A percentile compares a stretch with the other conserved stretches of the same genome.
These are phyloP conservation scores for Wickerhamomyces pijperi DNA, from an alignment of 805 yeast species.

Conservation along the genomic window DNA sequence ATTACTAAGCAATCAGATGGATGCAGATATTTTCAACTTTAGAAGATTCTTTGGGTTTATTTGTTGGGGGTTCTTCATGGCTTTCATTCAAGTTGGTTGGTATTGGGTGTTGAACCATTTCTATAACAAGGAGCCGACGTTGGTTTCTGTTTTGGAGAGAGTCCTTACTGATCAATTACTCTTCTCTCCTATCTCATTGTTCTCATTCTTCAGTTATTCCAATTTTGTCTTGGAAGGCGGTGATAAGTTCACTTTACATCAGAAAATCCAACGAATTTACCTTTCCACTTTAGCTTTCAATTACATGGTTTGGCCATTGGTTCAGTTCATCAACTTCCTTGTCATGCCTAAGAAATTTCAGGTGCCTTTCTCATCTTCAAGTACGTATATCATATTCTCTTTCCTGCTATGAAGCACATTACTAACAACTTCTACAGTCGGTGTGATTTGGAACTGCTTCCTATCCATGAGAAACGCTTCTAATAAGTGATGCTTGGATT, in stretches of 20 bases:
- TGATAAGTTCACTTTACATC: slow-evolving; percentile 47
- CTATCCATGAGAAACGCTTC: slow-evolving; percentile 69
- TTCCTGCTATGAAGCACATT: too few species aligned
- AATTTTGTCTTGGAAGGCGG: slow-evolving; percentile 74
- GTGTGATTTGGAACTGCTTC: slow-evolving; percentile 92
- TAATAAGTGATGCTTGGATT: slow-evolving; percentile 7
- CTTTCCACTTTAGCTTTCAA: slow-evolving; percentile 57
- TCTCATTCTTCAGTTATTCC: slow-evolving; percentile 74
- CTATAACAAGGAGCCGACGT: slow-evolving; percentile 72
- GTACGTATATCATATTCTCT: too few species aligned
- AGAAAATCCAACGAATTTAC: slow-evolving; percentile 56
- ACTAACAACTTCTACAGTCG: slow-evolving; percentile 29
- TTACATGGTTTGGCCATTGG: slow-evolving; percentile 73
- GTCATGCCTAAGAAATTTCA: slow-evolving; percentile 63
- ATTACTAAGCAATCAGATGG: slow-evolving; percentile 20
- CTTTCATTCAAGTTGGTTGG: slow-evolving; percentile 85
- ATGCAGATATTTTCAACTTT: slow-evolving; percentile 39
- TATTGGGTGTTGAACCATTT: slow-evolving; percentile 68
- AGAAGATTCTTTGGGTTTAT: slow-evolving; percentile 68
- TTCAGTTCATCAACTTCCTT: slow-evolving; percentile 65
- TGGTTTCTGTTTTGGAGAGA: slow-evolving; percentile 74
- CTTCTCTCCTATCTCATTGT: slow-evolving; percentile 79
- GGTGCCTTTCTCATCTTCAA: slow-evolving; percentile 82
- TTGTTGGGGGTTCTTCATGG: slow-evolving; percentile 77
- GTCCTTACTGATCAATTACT: slow-evolving; percentile 84